Percentiles rank a stretch among this genome's conserved stretches.
phyloP scores from a whole-genome alignment of 768 basidiomycete species.

The Crassisporium funariophilum region DNA sequence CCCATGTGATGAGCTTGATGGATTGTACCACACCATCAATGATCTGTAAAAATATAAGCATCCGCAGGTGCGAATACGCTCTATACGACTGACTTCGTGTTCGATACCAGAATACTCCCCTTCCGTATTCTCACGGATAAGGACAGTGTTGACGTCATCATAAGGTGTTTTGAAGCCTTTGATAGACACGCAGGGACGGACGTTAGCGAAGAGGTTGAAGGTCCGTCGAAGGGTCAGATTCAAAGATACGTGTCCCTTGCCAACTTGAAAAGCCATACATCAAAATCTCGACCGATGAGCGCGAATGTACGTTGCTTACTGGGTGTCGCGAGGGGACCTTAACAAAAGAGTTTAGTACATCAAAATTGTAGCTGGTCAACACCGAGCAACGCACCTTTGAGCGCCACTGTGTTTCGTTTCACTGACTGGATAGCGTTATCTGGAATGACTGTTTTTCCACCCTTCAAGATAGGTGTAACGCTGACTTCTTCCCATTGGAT shows the following conservation, averaged over 20 bases:
- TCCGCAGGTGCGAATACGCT: neutral
- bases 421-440: slow-evolving; percentile 88
- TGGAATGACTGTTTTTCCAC: slow-evolving; percentile 96
- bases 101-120: slow-evolving; percentile 99
- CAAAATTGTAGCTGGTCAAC: neutral
- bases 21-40: slow-evolving; percentile 99
- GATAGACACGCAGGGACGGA: slow-evolving; percentile 94
- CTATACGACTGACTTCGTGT: slow-evolving; percentile 72
- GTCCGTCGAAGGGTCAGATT: slow-evolving; percentile 97
- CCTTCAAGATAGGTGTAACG: slow-evolving; percentile 91
- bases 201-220: slow-evolving; percentile 98
- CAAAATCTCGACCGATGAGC: neutral
- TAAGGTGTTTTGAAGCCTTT: slow-evolving; percentile 98
- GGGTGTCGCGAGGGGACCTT: slow-evolving; percentile 95
- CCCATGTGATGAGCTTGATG: slow-evolving; percentile 99
- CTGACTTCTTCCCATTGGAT: slow-evolving; percentile 99
- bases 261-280: slow-evolving; percentile 56
- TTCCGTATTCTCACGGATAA: slow-evolving; percentile 99
- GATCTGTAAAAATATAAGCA: slow-evolving; percentile 48
- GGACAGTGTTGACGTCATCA: slow-evolving; percentile 95
- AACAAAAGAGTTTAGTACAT: slow-evolving; percentile 3
- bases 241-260: slow-evolving; percentile 97
- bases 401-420: slow-evolving; percentile 95
- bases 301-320: slow-evolving; percentile 55
- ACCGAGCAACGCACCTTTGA: slow-evolving; percentile 71